Percentiles rank a stretch among this genome's conserved stretches.
phyloP scores from a whole-genome alignment of 805 yeast genomes.

The Candida verbasci region DNA sequence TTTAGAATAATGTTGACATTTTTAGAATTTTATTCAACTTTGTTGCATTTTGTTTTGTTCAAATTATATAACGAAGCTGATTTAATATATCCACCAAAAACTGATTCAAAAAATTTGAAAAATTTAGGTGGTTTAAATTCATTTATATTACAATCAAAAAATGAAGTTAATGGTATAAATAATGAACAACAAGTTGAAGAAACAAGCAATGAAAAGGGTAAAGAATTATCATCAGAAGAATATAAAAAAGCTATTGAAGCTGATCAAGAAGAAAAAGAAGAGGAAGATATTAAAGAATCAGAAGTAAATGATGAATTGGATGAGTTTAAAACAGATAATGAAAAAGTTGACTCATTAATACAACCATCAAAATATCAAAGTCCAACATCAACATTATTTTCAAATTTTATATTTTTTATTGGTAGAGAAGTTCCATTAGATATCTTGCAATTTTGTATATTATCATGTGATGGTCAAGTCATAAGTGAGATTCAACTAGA shows the following conservation, averaged over 20 bases:
- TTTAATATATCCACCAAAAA: slow-evolving; percentile 86
- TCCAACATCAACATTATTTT: slow-evolving; percentile 62
- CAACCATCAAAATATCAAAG: slow-evolving; percentile 60
- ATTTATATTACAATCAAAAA: slow-evolving; percentile 63
- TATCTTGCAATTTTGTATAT: slow-evolving; percentile 78
- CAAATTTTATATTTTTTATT: slow-evolving; percentile 73
- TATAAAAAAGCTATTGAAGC: slow-evolving; percentile 52
- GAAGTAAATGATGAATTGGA: slow-evolving; percentile 47
- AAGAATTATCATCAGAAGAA: slow-evolving; percentile 37
- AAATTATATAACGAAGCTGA: slow-evolving; percentile 82
- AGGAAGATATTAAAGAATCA: slow-evolving; percentile 12
- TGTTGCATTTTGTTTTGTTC: slow-evolving; percentile 81
- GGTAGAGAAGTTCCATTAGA: slow-evolving; percentile 97
- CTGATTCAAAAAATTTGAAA: slow-evolving; percentile 66
- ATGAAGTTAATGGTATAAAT: slow-evolving; percentile 30
- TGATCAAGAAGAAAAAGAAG: slow-evolving; percentile 18
- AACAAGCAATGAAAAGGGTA: slow-evolving; percentile 25
- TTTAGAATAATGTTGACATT: slow-evolving; percentile 96
- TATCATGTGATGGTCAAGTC: slow-evolving; percentile 81
- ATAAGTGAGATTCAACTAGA: slow-evolving; percentile 87
- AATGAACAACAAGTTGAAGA: slow-evolving; percentile 18
- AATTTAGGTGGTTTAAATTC: slow-evolving; percentile 88
- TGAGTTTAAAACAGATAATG: slow-evolving; percentile 63
- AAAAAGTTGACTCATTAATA: slow-evolving; percentile 64
- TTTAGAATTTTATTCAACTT: slow-evolving; percentile 90